Evolutionary conservation across 2,329 filamentous ascomycete species (phyloP).

Genomic region (Incumbomyces lentus): DNA sequence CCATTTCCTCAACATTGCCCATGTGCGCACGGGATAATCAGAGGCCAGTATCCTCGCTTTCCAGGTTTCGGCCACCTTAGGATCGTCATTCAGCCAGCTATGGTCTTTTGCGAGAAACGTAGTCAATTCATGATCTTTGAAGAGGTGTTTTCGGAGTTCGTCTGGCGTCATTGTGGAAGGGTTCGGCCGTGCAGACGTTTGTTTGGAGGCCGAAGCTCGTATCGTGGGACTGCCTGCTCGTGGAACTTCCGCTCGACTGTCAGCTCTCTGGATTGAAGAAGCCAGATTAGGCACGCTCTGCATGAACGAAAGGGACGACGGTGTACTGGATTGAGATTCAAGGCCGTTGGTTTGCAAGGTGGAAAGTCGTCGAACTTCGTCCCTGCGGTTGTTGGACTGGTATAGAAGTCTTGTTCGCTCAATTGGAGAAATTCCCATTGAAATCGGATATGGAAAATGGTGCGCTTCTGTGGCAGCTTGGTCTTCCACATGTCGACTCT

Average conservation of each 20-base stretch:
- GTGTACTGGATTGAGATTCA: background rate
- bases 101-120: slow-evolving; percentile 17
- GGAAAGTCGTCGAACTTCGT: background rate
- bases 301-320: background rate
- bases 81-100: slow-evolving; percentile 16
- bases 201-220: background rate
- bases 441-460: background rate
- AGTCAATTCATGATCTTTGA: slow-evolving; percentile 18
- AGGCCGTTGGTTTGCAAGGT: background rate
- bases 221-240: background rate
- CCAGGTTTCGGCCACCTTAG: slow-evolving; percentile 14
- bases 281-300: background rate
- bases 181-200: background rate
- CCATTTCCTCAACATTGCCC: slow-evolving; percentile 20
- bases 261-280: background rate
- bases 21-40: slow-evolving; percentile 20
- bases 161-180: slow-evolving; percentile 10
- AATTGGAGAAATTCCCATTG: too few relatives aligned
- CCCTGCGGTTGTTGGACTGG: background rate
- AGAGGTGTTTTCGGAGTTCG: slow-evolving; percentile 12
- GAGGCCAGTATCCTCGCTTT: slow-evolving; percentile 18
- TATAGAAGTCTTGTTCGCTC: too few relatives aligned
- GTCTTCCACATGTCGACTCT: slow-evolving; percentile 12
- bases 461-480: slow-evolving; percentile 6
- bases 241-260: background rate